Percentiles rank a stretch among this genome's conserved stretches.
Evolutionary conservation across 306 rosid genomes (phyloP).

Genomic region (Biancaea sappan): DNA sequence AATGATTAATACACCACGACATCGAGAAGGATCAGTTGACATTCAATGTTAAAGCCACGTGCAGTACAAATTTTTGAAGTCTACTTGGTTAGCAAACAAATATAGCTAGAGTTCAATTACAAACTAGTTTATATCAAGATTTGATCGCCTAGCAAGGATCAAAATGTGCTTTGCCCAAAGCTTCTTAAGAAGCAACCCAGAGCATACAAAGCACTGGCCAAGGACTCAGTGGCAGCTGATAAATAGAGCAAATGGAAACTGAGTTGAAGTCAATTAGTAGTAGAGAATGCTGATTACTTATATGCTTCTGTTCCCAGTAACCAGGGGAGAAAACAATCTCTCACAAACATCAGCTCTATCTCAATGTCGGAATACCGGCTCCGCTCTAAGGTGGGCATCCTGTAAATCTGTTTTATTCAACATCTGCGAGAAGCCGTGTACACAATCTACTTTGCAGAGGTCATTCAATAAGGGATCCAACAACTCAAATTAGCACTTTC

Average conservation of each 20-base stretch:
- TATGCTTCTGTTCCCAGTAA: conserved; percentile 9
- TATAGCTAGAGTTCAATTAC: neutral
- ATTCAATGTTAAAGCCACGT: neutral
- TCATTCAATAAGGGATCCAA: conserved; percentile 8
- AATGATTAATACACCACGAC: neutral
- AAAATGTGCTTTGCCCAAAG: neutral
- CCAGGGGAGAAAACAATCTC: neutral
- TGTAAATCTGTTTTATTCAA: conserved; percentile 22
- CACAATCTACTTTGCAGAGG: neutral
- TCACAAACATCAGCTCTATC: conserved; percentile 19
- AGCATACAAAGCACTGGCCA: conserved; percentile 20
- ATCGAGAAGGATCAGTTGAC: neutral
- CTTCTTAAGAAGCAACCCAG: conserved; percentile 14
- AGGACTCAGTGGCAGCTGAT: neutral
- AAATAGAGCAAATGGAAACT: conserved; percentile 4
- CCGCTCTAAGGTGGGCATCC: neutral
- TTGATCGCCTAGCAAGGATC: neutral
- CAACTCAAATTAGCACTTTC: neutral
- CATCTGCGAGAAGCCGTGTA: neutral
- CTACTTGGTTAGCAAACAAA: neutral
- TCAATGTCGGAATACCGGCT: conserved; percentile 4
- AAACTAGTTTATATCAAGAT: neutral
- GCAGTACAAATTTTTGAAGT: conserved; percentile 14
- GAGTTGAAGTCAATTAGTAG: neutral
- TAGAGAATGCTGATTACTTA: conserved; percentile 17